These are phyloP conservation scores for Candida sphagnicola DNA, from an alignment of 805 yeast species.

Conservation along the genomic window DNA sequence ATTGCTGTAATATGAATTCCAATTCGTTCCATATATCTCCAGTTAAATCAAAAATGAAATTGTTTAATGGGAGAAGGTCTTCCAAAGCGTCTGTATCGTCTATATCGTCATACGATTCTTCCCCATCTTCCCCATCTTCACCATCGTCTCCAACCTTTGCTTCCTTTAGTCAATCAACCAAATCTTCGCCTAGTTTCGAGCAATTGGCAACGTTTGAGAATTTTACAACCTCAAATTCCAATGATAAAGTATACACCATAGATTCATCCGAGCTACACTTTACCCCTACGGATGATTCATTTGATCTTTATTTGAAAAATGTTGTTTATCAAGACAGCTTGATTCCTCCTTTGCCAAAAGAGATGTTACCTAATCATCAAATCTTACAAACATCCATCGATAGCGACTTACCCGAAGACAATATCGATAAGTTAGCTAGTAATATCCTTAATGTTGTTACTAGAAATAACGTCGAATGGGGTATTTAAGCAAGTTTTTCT, in stretches of 20 bases:
- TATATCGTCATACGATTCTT: not conserved
- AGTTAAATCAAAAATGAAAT: not conserved
- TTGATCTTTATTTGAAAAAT: not conserved
- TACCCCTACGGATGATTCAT: too few relatives aligned
- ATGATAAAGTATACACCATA: too few relatives aligned
- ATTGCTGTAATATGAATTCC: too few relatives aligned
- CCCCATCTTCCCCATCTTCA: not conserved
- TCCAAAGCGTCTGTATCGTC: not conserved
- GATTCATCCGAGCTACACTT: too few relatives aligned
- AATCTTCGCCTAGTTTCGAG: not conserved
- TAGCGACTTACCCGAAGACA: slow-evolving; percentile 7
- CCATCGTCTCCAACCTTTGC: not conserved
- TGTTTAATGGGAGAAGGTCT: not conserved
- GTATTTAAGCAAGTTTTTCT: slow-evolving; percentile 4
- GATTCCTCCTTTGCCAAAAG: not conserved
- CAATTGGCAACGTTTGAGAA: not conserved
- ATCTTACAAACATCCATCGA: not conserved
- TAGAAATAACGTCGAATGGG: slow-evolving; percentile 12
- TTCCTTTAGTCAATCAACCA: not conserved
- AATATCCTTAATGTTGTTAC: slow-evolving; percentile 14
- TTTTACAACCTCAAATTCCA: too few relatives aligned
- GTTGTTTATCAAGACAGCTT: not conserved
- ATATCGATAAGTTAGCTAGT: slow-evolving; percentile 14
- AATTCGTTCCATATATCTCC: not conserved
- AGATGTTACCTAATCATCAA: not conserved